A percentile compares a stretch with the other conserved stretches of the same genome.
Conservation (phyloP, 2,329 filamentous ascomycete genomes). For the Hypoxylon sp. region DNA sequence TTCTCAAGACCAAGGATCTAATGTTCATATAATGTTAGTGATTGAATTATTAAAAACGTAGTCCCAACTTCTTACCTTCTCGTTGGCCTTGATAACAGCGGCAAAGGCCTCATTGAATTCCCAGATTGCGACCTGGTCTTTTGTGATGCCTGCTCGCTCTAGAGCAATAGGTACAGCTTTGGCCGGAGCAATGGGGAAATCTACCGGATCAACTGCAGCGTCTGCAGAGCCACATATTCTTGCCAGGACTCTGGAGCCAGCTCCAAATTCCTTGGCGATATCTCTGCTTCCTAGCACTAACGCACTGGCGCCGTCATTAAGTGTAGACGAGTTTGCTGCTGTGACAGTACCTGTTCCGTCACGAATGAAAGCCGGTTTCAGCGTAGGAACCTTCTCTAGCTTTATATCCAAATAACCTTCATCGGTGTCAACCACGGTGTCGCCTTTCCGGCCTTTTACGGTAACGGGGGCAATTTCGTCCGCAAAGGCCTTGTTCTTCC, state of each 20-base stretch:
- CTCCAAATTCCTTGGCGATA: slow-evolving; percentile 84
- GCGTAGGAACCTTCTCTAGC: slow-evolving; percentile 84
- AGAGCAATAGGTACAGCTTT: slow-evolving; percentile 94
- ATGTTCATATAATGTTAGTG: slow-evolving; percentile 26
- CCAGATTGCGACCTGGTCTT: slow-evolving; percentile 94
- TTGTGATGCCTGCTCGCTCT: slow-evolving; percentile 88
- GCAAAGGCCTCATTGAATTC: slow-evolving; percentile 99
- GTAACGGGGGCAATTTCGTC: slow-evolving; percentile 94
- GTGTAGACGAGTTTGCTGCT: slow-evolving; percentile 91
- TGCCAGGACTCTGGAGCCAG: slow-evolving; percentile 85
- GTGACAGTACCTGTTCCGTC: slow-evolving; percentile 92
- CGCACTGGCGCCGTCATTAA: slow-evolving; percentile 95
- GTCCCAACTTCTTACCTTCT: slow-evolving; percentile 71
- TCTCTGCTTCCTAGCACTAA: slow-evolving; percentile 87
- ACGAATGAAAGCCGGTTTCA: slow-evolving; percentile 92
- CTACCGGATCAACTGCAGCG: slow-evolving; percentile 89
- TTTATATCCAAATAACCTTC: slow-evolving; percentile 92
- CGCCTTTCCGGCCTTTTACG: slow-evolving; percentile 86
- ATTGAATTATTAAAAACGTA: slow-evolving; percentile 28
- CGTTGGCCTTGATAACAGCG: slow-evolving; percentile 93
- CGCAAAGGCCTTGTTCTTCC: slow-evolving; percentile 84
- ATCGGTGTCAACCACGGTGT: slow-evolving; percentile 82
- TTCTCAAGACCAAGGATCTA: slow-evolving; percentile 84
- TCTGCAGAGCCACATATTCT: slow-evolving; percentile 89
- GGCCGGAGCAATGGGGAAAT: slow-evolving; percentile 93